These are phyloP conservation scores for Entomortierella lignicola DNA, from an alignment of 192 early-diverging fungal genomes.

Conservation along the genomic window DNA sequence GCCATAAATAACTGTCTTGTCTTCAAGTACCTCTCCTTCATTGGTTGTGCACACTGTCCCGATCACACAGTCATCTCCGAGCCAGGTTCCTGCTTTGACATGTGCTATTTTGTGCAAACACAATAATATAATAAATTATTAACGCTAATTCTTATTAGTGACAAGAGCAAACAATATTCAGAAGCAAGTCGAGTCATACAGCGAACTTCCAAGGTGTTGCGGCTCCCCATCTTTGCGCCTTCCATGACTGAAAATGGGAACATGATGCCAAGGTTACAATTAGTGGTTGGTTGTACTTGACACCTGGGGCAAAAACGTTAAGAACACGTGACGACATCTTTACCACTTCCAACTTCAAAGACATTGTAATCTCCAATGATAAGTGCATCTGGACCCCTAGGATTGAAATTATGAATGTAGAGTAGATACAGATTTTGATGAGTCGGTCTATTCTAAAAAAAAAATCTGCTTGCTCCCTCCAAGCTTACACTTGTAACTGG, in stretches of 20 bases:
- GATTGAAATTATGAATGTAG: background rate
- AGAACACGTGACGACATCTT: no score
- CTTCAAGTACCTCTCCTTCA: constrained; percentile 65
- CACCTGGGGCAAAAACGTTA: no score
- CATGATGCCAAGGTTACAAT: background rate
- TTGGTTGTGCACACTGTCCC: constrained; percentile 74
- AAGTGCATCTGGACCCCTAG: constrained; percentile 61
- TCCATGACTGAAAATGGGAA: constrained; percentile 64
- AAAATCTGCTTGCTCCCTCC: no score
- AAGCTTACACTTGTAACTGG: background rate
- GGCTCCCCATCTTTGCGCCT: constrained; percentile 72
- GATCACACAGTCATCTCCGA: constrained; percentile 79
- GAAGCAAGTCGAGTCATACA: constrained; percentile 55
- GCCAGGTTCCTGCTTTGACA: constrained; percentile 62
- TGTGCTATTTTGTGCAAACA: constrained; percentile 49
- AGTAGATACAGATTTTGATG: background rate
- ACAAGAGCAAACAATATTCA: background rate
- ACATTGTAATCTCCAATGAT: constrained; percentile 79
- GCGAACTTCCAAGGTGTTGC: constrained; percentile 73
- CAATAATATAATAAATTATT: background rate
- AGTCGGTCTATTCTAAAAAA: no score
- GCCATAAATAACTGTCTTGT: constrained; percentile 78
- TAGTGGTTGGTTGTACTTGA: no score
- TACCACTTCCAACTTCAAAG: constrained; percentile 80
- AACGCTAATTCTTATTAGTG: background rate